These are phyloP conservation scores for Bauhinia variegata DNA, from an alignment of 306 rosid species.

Conservation along the genomic window DNA sequence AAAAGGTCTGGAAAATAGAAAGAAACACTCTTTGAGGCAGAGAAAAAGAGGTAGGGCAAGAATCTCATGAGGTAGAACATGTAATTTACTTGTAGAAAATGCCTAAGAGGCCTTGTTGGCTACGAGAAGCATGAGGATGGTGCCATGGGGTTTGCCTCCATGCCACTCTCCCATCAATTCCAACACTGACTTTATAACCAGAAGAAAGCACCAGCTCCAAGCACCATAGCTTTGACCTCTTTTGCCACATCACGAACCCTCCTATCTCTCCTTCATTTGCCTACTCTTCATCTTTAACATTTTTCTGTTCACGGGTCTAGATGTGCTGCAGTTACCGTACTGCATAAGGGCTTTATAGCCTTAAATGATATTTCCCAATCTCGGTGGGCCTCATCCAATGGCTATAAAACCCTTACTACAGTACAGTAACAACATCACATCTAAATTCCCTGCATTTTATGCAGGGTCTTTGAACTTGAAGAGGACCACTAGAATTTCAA, in stretches of 20 bases:
- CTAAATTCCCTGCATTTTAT: too few relatives aligned
- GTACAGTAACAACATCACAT: too few relatives aligned
- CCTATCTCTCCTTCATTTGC: constrained; percentile 69
- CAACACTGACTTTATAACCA: constrained; percentile 89
- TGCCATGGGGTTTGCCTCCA: constrained; percentile 99
- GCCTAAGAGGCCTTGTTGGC: constrained; percentile 92
- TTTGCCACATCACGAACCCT: constrained; percentile 93
- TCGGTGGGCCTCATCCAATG: too few relatives aligned
- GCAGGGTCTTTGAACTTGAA: too few relatives aligned
- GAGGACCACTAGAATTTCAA: too few relatives aligned
- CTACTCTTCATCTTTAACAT: constrained; percentile 53
- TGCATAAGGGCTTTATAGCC: too few relatives aligned
- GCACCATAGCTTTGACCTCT: constrained; percentile 84
- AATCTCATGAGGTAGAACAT: background rate
- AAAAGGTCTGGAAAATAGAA: too few relatives aligned
- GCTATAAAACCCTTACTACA: too few relatives aligned
- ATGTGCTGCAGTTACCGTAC: too few relatives aligned
- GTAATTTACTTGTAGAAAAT: constrained; percentile 73
- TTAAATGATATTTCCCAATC: too few relatives aligned
- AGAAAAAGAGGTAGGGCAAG: too few relatives aligned
- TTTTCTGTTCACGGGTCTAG: constrained; percentile 47
- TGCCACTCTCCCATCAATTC: constrained; percentile 88
- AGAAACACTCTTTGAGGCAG: too few relatives aligned
- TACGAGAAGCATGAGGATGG: constrained; percentile 95
- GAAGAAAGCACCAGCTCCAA: constrained; percentile 74